Evolutionary conservation across 1,284 basidiomycete species (phyloP).

Genomic region (Singerocomus inundabilis): DNA sequence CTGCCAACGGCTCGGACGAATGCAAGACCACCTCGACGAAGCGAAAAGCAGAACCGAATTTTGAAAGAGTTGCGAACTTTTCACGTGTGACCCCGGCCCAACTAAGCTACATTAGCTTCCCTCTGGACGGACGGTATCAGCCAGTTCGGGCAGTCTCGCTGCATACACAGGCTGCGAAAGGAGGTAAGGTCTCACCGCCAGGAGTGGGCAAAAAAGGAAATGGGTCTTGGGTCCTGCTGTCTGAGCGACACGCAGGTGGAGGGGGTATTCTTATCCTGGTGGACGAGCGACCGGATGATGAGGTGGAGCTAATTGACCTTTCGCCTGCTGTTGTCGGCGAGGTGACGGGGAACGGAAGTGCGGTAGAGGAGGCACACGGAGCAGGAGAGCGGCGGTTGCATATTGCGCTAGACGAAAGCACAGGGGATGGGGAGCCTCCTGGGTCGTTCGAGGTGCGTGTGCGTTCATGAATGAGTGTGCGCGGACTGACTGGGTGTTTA

Average conservation of each 20-base stretch:
- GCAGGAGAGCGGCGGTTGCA: slow-evolving; percentile 39
- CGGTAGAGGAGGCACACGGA: slow-evolving; percentile 23
- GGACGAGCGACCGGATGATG: slow-evolving; percentile 66
- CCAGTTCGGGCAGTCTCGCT: slow-evolving; percentile 85
- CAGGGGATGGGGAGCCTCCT: slow-evolving; percentile 77
- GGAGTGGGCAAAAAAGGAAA: slow-evolving; percentile 29
- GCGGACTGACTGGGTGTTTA: slow-evolving; percentile 6
- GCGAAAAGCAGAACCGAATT: slow-evolving; percentile 73
- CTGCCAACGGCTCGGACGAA: slow-evolving; percentile 57
- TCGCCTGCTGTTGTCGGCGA: slow-evolving; percentile 32
- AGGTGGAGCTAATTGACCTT: slow-evolving; percentile 73
- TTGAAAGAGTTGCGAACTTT: slow-evolving; percentile 83
- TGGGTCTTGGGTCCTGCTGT: slow-evolving; percentile 29
- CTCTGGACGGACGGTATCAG: slow-evolving; percentile 75
- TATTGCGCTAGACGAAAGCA: slow-evolving; percentile 67
- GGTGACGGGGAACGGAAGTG: slow-evolving; percentile 30
- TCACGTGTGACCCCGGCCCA: slow-evolving; percentile 93
- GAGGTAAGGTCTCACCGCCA: slow-evolving; percentile 34
- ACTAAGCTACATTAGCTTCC: slow-evolving; percentile 82
- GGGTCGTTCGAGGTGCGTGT: slow-evolving; percentile 77
- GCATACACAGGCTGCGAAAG: slow-evolving; percentile 39
- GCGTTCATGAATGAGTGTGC: slow-evolving; percentile 43
- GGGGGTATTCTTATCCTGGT: slow-evolving; percentile 82
- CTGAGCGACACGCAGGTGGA: slow-evolving; percentile 69
- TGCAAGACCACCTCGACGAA: slow-evolving; percentile 42